These are phyloP conservation scores for Xenosphaeropsis pyriputrescens DNA, from an alignment of 2,329 filamentous ascomycete genomes.

Conservation along the genomic window DNA sequence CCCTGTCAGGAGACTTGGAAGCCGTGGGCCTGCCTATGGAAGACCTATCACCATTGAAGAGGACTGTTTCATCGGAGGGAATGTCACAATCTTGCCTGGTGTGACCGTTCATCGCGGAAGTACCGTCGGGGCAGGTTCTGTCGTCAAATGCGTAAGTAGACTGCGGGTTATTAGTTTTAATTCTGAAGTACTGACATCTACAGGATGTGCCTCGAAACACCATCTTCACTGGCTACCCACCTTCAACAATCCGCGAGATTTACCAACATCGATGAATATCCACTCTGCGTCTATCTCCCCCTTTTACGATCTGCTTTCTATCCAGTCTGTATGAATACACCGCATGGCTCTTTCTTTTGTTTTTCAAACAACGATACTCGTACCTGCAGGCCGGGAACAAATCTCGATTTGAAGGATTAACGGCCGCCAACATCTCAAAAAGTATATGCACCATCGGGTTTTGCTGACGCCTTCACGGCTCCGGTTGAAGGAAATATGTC, in stretches of 20 bases:
- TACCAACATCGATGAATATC: constrained; percentile 2
- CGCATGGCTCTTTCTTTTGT: too few species aligned
- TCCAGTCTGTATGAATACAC: too few species aligned
- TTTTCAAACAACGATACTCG: too few species aligned
- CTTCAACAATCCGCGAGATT: constrained; percentile 16
- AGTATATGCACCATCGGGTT: too few species aligned
- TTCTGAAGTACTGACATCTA: constrained; percentile 1
- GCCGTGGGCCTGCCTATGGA: constrained; percentile 56
- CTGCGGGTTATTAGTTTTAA: background rate
- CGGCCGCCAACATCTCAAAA: too few species aligned
- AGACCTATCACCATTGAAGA: constrained; percentile 62
- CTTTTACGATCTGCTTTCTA: too few species aligned
- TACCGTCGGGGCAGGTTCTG: constrained; percentile 35
- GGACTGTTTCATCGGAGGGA: constrained; percentile 50
- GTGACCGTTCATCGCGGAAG: constrained; percentile 35
- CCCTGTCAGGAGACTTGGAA: constrained; percentile 58
- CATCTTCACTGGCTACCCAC: constrained; percentile 18
- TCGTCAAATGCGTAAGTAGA: constrained; percentile 34
- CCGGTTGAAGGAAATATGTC: too few species aligned
- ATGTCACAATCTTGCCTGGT: constrained; percentile 43
- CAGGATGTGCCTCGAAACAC: constrained; percentile 20
- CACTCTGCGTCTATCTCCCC: too few species aligned
- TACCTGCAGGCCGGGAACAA: too few species aligned
- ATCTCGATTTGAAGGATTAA: too few species aligned
- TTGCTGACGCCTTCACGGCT: too few species aligned